These are phyloP conservation scores for Pseudogymnoascus sp. DNA, from an alignment of 2,329 filamentous ascomycete genomes.

Conservation along the genomic window DNA sequence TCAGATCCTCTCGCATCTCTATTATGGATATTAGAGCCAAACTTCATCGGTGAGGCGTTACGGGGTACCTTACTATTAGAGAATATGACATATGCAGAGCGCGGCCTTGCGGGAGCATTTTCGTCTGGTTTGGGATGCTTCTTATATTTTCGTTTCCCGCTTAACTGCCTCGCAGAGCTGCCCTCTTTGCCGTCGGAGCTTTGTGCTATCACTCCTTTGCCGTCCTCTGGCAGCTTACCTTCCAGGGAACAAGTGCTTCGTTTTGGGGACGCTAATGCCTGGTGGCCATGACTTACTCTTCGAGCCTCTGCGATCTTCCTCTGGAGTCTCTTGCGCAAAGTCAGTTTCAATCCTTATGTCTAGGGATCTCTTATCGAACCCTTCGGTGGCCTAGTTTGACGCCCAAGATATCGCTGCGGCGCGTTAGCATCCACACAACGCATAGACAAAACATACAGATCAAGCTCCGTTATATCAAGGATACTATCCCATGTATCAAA, in stretches of 20 bases:
- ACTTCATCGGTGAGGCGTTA: neutral
- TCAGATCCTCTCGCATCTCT: slow-evolving; percentile 73
- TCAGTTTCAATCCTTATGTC: slow-evolving; percentile 74
- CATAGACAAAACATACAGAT: slow-evolving; percentile 47
- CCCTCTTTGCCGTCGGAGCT: slow-evolving; percentile 39
- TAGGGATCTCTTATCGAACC: slow-evolving; percentile 63
- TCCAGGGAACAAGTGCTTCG: slow-evolving; percentile 48
- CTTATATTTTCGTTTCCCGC: slow-evolving; percentile 64
- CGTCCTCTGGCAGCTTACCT: slow-evolving; percentile 45
- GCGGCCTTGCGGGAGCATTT: slow-evolving; percentile 70
- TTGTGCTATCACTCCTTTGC: slow-evolving; percentile 39
- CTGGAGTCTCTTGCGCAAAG: too few relatives aligned
- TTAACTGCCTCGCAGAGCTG: slow-evolving; percentile 34
- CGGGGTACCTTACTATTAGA: slow-evolving; percentile 62
- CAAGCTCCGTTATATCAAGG: slow-evolving; percentile 35
- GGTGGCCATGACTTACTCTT: slow-evolving; percentile 42
- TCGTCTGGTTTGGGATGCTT: slow-evolving; percentile 75
- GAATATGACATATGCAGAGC: slow-evolving; percentile 78
- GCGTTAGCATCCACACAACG: slow-evolving; percentile 14
- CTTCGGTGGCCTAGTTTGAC: slow-evolving; percentile 77
- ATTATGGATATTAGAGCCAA: slow-evolving; percentile 9
- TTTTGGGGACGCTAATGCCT: slow-evolving; percentile 30
- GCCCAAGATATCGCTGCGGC: slow-evolving; percentile 56
- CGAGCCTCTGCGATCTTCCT: slow-evolving; percentile 33
- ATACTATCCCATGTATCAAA: slow-evolving; percentile 83